Conservation (phyloP, 164 flowering plant species). For the Sextonia rubra region DNA sequence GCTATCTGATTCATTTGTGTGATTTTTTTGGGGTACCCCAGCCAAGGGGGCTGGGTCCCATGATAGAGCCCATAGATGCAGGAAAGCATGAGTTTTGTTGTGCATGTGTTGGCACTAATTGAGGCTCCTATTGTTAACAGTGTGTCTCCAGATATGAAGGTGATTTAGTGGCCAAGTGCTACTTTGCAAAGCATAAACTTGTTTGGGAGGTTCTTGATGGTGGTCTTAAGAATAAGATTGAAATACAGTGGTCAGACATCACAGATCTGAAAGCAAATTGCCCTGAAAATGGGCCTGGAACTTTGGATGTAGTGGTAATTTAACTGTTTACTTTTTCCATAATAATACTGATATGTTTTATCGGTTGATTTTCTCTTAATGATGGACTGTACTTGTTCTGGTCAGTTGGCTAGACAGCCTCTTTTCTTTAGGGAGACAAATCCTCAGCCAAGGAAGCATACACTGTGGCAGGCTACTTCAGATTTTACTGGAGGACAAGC, state of each 20-base stretch:
- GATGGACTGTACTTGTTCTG: conserved; percentile 4
- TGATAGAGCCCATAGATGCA: too few species aligned
- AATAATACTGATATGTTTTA: not conserved
- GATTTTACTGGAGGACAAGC: conserved; percentile 86
- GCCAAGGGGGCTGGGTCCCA: too few species aligned
- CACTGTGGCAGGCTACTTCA: conserved; percentile 81
- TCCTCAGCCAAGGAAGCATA: conserved; percentile 90
- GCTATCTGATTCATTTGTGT: not conserved
- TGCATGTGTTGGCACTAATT: not conserved
- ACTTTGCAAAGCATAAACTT: conserved; percentile 85
- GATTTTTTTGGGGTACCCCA: too few species aligned
- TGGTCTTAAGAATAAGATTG: conserved; percentile 84
- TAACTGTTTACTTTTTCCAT: not conserved
- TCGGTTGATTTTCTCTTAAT: not conserved
- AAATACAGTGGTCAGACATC: conserved; percentile 92
- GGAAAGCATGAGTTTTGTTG: not conserved
- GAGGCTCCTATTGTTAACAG: conserved; percentile 28
- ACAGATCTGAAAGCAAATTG: conserved; percentile 65
- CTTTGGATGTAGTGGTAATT: conserved; percentile 71
- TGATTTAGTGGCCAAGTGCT: conserved; percentile 85
- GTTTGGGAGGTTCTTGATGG: conserved; percentile 94
- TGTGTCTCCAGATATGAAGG: conserved; percentile 77
- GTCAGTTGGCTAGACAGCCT: conserved; percentile 72
- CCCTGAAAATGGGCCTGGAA: conserved; percentile 58
- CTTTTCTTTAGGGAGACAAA: conserved; percentile 84